Evolutionary conservation across 441 rosid genomes (phyloP).

Genomic region (Erodium moschatum): DNA sequence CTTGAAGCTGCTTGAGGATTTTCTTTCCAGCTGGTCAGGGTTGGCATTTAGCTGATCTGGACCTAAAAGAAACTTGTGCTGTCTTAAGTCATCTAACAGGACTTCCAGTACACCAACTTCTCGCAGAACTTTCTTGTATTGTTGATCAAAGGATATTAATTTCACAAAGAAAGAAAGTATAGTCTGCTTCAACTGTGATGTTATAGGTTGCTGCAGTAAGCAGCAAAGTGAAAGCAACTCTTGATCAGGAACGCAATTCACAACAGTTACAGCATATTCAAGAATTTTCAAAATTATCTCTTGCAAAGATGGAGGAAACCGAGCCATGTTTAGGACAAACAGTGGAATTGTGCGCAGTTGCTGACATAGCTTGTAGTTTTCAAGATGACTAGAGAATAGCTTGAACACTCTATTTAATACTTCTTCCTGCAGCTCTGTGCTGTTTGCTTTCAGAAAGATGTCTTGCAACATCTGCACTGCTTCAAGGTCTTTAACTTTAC

Average conservation of each 20-base stretch:
- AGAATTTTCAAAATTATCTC: conserved; percentile 95
- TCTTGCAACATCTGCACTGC: conserved; percentile 99
- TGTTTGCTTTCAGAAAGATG: conserved; percentile 89
- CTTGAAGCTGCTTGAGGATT: conserved; percentile 78
- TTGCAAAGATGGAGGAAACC: conserved; percentile 87
- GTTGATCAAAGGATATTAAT: conserved; percentile 96
- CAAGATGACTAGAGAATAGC: conserved; percentile 97
- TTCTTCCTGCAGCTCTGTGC: conserved; percentile 85
- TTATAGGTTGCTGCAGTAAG: conserved; percentile 91
- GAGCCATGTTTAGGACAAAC: conserved; percentile 92
- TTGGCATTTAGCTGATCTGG: conserved; percentile 47
- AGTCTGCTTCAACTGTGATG: conserved; percentile 84
- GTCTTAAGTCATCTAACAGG: conserved; percentile 91
- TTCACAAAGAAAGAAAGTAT: conserved; percentile 92
- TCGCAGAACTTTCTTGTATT: conserved; percentile 91
- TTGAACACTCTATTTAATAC: conserved; percentile 95
- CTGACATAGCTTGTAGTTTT: conserved; percentile 89
- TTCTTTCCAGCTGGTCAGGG: conserved; percentile 46
- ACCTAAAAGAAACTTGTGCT: conserved; percentile 82
- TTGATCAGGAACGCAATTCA: conserved; percentile 98
- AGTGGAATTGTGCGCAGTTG: conserved; percentile 92
- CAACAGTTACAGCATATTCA: conserved; percentile 98
- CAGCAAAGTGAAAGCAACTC: conserved; percentile 97
- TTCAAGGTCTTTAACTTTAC: conserved; percentile 96
- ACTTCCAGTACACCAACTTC: conserved; percentile 99